Evolutionary conservation across 371 early-diverging fungal species (phyloP).

Genomic region (Circinella umbellata): DNA sequence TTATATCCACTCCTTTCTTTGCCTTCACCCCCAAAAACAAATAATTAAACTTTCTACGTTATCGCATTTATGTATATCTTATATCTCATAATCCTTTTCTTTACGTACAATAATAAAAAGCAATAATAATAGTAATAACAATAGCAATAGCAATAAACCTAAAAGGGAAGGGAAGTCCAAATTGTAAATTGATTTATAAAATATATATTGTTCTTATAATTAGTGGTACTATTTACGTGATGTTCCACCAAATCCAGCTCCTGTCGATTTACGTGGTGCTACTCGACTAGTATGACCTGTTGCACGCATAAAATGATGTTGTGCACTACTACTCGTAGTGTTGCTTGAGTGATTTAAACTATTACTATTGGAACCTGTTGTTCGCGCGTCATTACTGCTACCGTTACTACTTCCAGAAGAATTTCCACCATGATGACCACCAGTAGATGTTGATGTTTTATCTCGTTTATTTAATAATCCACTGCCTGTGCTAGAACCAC

Average conservation of each 20-base stretch:
- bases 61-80: too few species aligned
- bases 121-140: too few species aligned
- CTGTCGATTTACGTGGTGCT: constrained; percentile 12
- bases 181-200: background rate
- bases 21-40: too few species aligned
- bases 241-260: background rate
- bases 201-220: background rate
- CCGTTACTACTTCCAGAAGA: background rate
- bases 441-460: too few species aligned
- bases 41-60: too few species aligned
- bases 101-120: too few species aligned
- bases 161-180: background rate
- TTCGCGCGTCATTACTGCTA: background rate
- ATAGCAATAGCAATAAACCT: too few species aligned
- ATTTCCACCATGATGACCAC: background rate
- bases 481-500: background rate
- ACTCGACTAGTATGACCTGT: constrained; percentile 3
- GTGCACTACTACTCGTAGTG: constrained; percentile 8
- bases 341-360: background rate
- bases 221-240: background rate
- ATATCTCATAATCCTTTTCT: too few species aligned
- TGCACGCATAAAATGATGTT: constrained; percentile 9
- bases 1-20: too few species aligned
- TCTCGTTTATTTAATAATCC: background rate
- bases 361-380: background rate